Evolutionary conservation across 2,329 filamentous ascomycete genomes (phyloP).

Genomic region (Fusarium equiseti): DNA sequence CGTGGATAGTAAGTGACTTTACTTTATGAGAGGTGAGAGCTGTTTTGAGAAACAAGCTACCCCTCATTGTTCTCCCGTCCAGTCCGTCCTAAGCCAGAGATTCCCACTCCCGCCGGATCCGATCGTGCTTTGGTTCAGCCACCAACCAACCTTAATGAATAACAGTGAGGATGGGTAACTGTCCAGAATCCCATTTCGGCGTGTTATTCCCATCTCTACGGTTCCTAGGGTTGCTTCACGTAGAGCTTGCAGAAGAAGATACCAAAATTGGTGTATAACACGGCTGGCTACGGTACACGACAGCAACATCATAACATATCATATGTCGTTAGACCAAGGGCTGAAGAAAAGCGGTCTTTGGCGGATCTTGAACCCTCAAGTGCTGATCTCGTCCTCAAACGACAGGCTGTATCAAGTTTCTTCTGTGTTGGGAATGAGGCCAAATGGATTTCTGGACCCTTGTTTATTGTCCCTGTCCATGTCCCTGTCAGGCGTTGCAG

Average conservation of each 20-base stretch:
- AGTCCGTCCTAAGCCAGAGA: slow-evolving; percentile 6
- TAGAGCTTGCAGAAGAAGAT: background rate
- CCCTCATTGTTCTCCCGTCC: slow-evolving; percentile 21
- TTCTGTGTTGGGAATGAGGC: background rate
- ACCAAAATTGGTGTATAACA: slow-evolving; percentile 9
- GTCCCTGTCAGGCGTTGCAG: background rate
- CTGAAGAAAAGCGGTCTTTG: slow-evolving; percentile 8
- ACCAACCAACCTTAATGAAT: slow-evolving; percentile 12
- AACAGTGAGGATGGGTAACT: slow-evolving; percentile 17
- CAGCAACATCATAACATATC: slow-evolving; percentile 2
- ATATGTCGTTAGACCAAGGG: slow-evolving; percentile 5
- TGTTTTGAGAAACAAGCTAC: slow-evolving; percentile 28
- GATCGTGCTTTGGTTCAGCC: slow-evolving; percentile 27
- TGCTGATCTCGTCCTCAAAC: slow-evolving; percentile 7
- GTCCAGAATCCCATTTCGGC: slow-evolving; percentile 4
- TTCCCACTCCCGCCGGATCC: slow-evolving; percentile 26
- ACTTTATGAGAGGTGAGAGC: background rate
- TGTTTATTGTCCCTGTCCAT: slow-evolving; percentile 10
- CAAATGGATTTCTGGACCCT: slow-evolving; percentile 1
- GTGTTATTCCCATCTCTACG: background rate
- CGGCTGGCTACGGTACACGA: background rate
- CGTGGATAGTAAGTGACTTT: background rate
- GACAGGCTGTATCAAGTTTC: slow-evolving; percentile 5
- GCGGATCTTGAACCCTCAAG: background rate
- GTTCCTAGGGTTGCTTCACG: slow-evolving; percentile 2